These are phyloP conservation scores for Sporothrix euskadiensis DNA, from an alignment of 2,329 filamentous ascomycete genomes.

Conservation along the genomic window DNA sequence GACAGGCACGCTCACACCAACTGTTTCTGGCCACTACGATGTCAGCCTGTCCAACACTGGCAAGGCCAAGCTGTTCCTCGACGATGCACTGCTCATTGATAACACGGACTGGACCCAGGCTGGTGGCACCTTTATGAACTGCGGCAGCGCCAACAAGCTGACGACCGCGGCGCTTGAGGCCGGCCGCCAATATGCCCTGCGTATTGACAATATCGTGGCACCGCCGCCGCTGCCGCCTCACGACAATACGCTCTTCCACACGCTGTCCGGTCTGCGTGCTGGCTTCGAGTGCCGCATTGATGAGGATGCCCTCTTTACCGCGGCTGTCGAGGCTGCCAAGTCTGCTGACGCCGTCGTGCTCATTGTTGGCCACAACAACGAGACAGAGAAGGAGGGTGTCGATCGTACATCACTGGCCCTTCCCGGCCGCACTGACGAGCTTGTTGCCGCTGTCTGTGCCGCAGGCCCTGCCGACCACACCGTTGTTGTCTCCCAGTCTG, in stretches of 20 bases:
- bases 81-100: slow-evolving; percentile 48
- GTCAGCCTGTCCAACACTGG: slow-evolving; percentile 36
- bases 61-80: slow-evolving; percentile 34
- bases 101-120: slow-evolving; percentile 49
- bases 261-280: slow-evolving; percentile 32
- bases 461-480: slow-evolving; percentile 49
- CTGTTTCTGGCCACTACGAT: slow-evolving; percentile 34
- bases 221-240: slow-evolving; percentile 31
- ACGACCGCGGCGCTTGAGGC: slow-evolving; percentile 25
- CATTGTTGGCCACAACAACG: slow-evolving; percentile 37
- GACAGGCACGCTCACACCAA: slow-evolving; percentile 36
- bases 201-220: slow-evolving; percentile 33
- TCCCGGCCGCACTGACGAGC: slow-evolving; percentile 29
- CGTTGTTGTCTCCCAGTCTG: slow-evolving; percentile 66
- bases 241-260: slow-evolving; percentile 36
- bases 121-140: slow-evolving; percentile 38
- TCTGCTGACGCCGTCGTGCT: slow-evolving; percentile 39
- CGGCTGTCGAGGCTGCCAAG: slow-evolving; percentile 42
- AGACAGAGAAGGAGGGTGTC: slow-evolving; percentile 31
- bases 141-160: slow-evolving; percentile 31
- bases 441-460: slow-evolving; percentile 52
- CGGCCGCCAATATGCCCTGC: slow-evolving; percentile 27
- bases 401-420: slow-evolving; percentile 30
- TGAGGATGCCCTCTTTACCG: slow-evolving; percentile 30
- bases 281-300: slow-evolving; percentile 27